These are phyloP conservation scores for Cardamine resedifolia DNA, from an alignment of 345 rosid genomes.

Conservation along the genomic window DNA sequence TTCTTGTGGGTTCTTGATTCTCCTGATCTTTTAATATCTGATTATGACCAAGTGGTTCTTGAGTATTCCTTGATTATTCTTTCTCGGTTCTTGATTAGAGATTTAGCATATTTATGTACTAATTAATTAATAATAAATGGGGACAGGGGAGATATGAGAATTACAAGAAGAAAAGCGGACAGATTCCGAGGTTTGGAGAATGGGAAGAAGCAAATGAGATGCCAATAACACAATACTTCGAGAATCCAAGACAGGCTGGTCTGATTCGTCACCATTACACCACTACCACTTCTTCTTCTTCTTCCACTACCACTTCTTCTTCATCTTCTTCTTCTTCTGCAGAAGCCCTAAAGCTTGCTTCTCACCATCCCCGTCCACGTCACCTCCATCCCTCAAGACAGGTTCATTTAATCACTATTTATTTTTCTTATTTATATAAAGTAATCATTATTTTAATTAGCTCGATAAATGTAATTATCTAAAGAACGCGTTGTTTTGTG, in stretches of 20 bases:
- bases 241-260: slow-evolving; percentile 90
- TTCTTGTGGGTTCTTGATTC: not conserved
- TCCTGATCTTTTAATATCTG: not conserved
- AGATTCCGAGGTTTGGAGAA: slow-evolving; percentile 85
- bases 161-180: slow-evolving; percentile 66
- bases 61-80: not conserved
- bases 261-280: slow-evolving; percentile 43
- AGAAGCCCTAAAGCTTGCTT: slow-evolving; percentile 36
- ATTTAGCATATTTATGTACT: slow-evolving; percentile 3
- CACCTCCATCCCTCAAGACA: slow-evolving; percentile 26
- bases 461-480: slow-evolving; percentile 3
- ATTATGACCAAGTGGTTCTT: not conserved
- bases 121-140: not conserved
- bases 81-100: slow-evolving; percentile 2
- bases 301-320: slow-evolving; percentile 16
- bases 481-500: slow-evolving; percentile 20
- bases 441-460: not conserved
- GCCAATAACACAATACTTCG: slow-evolving; percentile 95
- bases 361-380: slow-evolving; percentile 35
- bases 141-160: slow-evolving; percentile 39
- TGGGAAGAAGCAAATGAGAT: slow-evolving; percentile 83
- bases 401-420: slow-evolving; percentile 8
- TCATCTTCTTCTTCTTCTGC: slow-evolving; percentile 38
- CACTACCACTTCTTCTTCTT: slow-evolving; percentile 19
- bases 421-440: not conserved